Base-by-base conservation (phyloP, 306 rosid species). In the Macrotyloma uniflorum region DNA sequence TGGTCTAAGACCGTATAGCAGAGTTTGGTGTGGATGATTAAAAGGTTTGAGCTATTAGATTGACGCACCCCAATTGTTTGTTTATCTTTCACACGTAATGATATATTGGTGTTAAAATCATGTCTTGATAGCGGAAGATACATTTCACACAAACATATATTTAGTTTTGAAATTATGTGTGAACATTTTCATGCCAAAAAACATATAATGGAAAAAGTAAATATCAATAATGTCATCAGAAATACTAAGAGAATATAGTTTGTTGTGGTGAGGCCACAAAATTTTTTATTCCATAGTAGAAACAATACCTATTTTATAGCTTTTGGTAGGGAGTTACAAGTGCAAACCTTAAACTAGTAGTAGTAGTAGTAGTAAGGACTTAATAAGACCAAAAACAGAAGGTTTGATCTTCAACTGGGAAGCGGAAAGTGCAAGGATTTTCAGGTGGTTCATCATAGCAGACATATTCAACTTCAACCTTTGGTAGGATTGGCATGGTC, bases 331-430 rank as follows among this genome's bases (percentile, higher is more conserved):
- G 10, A 38, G 18, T 38, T 38, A 81, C 90, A 85, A 43, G 47
- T 51, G 69, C 15, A 45, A 75, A 62, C 45, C 8, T 33, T 0
- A 64, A 30, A 49, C n/a, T 14, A 45, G 0, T 59, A 10, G 19
- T 18, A 51, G 15, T 38, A 16, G 0, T 59, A 45, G 26, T 51
- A 51, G 46, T 40, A 15, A 40, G 13, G 4, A 61, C 47, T 82
- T 67, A 83, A 51, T 61, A 85, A 76, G 84, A 54, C 89, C 91
- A 91, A 80, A 88, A 88, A 68, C 77, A 75, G 78, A 89, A 83
- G 70, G 85, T 62, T 69, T 87, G 92, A 67, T 91, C 88, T 59
- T 89, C 93, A 50, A 72, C 50, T 0, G 72, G 72, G 74, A 82
- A 75, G 13, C 79, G 79, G 22, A 87, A 80, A 38, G 71, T 72